Evolutionary conservation across 148 eudicot species (phyloP), one percentile per base, ranked within the genome.

Genomic region (Camellia lanceoleosa): DNA sequence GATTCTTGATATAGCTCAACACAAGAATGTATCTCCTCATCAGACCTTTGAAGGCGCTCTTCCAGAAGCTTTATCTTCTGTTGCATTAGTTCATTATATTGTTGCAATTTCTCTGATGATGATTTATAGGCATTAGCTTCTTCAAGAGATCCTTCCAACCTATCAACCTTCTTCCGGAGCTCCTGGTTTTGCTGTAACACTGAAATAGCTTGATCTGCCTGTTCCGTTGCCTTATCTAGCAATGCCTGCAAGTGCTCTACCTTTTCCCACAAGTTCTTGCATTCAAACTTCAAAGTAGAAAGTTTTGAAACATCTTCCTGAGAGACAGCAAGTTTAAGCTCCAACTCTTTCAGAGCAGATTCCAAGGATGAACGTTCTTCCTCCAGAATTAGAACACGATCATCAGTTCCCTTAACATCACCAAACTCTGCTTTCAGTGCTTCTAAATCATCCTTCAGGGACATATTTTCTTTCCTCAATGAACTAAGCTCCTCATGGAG

Each of bases 1-100:
- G 97, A 93, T 84, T 93, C 98, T 84, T 93, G 95, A 88, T 93
- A 93, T 77, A 88, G 80, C 72, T 91, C 88, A 82, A 96, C 88
- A 90, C 89, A 90, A 73, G 97, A 89, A 63, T 85, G 84, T 74
- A 93, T 89, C 77, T 93, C 99, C 78, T 89, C 93, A 83, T 93
- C 99, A 82, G 99, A 93, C 76, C 76, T 92, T 85, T 86, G 88
- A 77, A 96, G 90, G 67, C 89, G 97, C 82, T 96, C 95, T 81
- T 96, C 99, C 81, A 96, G 82, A 58, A 90, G 86, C 80, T 89
- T 86, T 76, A 96, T 87, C 77, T 96, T 92, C 82, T 93, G 89
- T 76, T 92, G 95, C 92, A 96, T 88, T 80, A 90, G 71, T 75
- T 88, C 91, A 85, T 91, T 93, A 85, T 91, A 85, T 55, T 87